A percentile compares a stretch with the other conserved stretches of the same genome.
These are phyloP conservation scores for Hymenoscyphus fraxineus DNA, from an alignment of 2,329 filamentous ascomycete species.

Conservation along the genomic window DNA sequence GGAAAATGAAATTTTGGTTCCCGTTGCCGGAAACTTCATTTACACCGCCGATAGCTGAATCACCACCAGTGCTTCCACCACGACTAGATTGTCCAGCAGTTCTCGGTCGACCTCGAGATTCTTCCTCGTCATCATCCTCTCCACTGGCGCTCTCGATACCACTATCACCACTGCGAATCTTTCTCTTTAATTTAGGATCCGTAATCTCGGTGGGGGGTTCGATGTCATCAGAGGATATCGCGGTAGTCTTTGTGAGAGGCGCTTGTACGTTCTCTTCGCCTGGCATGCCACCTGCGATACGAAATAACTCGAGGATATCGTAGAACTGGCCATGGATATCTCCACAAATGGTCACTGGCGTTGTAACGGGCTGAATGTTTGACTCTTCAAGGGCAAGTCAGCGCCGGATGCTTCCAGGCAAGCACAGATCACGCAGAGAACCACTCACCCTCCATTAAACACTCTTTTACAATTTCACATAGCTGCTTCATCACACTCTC, in stretches of 20 bases:
- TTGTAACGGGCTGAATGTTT: conserved; percentile 96
- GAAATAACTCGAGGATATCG: conserved; percentile 93
- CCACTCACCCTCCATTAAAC: conserved; percentile 85
- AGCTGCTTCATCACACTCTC: conserved; percentile 98
- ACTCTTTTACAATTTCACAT: conserved; percentile 98
- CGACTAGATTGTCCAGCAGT: conserved; percentile 41
- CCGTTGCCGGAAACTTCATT: conserved; percentile 46
- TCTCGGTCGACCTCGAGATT: conserved; percentile 45
- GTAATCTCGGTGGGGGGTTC: conserved; percentile 88
- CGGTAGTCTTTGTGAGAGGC: conserved; percentile 63
- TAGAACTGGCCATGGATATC: conserved; percentile 99
- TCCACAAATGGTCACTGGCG: conserved; percentile 93
- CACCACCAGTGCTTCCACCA: conserved; percentile 38
- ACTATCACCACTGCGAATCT: conserved; percentile 64
- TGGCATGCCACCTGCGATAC: conserved; percentile 94
- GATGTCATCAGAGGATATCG: conserved; percentile 87
- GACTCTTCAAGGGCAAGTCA: conserved; percentile 60
- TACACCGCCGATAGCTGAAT: conserved; percentile 36
- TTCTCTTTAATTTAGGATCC: conserved; percentile 81
- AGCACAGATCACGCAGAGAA: not conserved
- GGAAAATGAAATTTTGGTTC: conserved; percentile 67
- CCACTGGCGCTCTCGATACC: conserved; percentile 46
- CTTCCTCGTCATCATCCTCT: conserved; percentile 48
- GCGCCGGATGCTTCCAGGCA: conserved; percentile 9
- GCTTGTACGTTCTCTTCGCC: conserved; percentile 70